These are phyloP conservation scores for Cryptococcus sp. DNA, from an alignment of 1,284 basidiomycete species.

Conservation along the genomic window DNA sequence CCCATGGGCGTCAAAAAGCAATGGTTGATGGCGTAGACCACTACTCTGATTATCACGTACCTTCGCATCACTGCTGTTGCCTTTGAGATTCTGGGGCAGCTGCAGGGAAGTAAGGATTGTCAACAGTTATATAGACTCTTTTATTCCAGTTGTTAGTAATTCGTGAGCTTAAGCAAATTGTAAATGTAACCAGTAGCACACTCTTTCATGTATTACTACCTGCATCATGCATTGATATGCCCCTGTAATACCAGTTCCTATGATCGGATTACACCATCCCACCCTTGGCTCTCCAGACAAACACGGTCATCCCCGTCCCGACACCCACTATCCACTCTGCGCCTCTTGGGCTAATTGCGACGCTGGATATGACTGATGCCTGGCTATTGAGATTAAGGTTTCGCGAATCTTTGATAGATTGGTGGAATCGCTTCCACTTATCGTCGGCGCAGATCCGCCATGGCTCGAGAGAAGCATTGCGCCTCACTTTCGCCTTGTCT, in stretches of 20 bases:
- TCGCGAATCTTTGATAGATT: neutral
- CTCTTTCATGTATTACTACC: too few relatives aligned
- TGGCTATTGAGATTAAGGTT: neutral
- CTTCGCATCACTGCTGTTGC: too few relatives aligned
- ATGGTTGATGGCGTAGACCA: conserved; percentile 32
- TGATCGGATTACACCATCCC: neutral
- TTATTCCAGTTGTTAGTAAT: too few relatives aligned
- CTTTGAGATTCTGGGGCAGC: too few relatives aligned
- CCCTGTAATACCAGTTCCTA: too few relatives aligned
- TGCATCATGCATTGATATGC: too few relatives aligned
- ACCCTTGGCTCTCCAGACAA: conserved; percentile 23
- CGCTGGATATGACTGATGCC: conserved; percentile 10
- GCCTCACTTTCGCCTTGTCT: neutral
- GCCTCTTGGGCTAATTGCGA: conserved; percentile 33
- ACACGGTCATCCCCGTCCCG: conserved; percentile 21
- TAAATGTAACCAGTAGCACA: too few relatives aligned
- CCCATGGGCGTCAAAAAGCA: conserved; percentile 37
- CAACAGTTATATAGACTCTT: too few relatives aligned
- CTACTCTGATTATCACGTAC: too few relatives aligned
- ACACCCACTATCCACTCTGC: conserved; percentile 34
- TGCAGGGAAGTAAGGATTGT: too few relatives aligned
- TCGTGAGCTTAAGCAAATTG: too few relatives aligned
- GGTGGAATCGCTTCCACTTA: neutral
- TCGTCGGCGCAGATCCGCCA: neutral
- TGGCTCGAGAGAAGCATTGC: neutral